phyloP scores from a whole-genome alignment of 164 flowering plant species.

The Magnolia officinalis region DNA sequence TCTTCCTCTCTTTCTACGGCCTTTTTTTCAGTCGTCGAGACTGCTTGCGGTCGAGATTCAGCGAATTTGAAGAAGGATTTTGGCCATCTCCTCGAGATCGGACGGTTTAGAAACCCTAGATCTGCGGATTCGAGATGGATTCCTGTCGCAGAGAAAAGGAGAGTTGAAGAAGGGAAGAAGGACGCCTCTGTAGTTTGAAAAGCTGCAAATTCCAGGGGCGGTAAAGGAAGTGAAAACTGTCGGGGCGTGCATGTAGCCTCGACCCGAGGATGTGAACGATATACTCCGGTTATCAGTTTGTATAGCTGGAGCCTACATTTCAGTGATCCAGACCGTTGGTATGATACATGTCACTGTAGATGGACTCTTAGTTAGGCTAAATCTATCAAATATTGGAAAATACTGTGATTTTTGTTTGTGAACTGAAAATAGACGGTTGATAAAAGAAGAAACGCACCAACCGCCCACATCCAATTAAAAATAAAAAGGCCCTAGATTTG shows the following conservation, averaged over 20 bases:
- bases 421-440: no score
- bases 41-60: not conserved
- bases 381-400: no score
- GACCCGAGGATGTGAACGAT: not conserved
- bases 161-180: not conserved
- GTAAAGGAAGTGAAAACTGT: conserved; percentile 1
- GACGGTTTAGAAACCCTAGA: conserved; percentile 6
- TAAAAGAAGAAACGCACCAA: no score
- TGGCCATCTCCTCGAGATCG: not conserved
- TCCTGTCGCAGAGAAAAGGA: not conserved
- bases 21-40: not conserved
- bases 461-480: no score
- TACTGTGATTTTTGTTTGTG: no score
- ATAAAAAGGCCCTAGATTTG: no score
- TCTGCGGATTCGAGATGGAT: not conserved
- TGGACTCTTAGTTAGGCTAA: no score
- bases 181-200: not conserved
- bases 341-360: no score
- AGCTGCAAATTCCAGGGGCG: not conserved
- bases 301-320: not conserved
- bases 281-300: not conserved
- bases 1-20: no score
- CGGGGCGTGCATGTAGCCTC: not conserved
- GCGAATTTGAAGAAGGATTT: not conserved
- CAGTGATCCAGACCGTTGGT: not conserved